Evolutionary conservation across 2,329 filamentous ascomycete genomes (phyloP).

Genomic region (Colletotrichum falcatum): DNA sequence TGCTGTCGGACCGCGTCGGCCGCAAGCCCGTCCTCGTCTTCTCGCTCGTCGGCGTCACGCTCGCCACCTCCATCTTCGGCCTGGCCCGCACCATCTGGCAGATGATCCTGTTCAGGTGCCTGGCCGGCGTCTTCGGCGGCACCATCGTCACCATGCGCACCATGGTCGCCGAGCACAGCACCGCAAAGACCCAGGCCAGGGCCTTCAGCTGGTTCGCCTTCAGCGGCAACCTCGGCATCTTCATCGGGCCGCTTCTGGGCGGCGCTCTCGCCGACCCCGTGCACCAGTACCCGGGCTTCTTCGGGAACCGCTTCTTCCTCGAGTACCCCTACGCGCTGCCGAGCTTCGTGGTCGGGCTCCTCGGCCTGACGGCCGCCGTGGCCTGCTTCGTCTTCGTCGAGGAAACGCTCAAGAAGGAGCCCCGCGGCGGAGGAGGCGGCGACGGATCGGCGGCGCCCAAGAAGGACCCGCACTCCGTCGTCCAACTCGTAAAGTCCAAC

Average conservation of each 20-base stretch:
- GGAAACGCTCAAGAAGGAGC: constrained; percentile 64
- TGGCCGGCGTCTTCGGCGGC: constrained; percentile 80
- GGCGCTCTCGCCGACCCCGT: constrained; percentile 77
- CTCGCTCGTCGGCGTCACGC: constrained; percentile 72
- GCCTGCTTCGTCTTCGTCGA: constrained; percentile 68
- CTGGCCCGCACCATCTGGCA: constrained; percentile 74
- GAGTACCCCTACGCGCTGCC: constrained; percentile 75
- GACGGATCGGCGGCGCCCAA: not conserved
- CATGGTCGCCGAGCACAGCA: constrained; percentile 82
- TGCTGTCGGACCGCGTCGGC: constrained; percentile 71
- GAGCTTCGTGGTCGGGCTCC: constrained; percentile 59
- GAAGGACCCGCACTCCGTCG: constrained; percentile 3
- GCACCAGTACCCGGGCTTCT: constrained; percentile 69
- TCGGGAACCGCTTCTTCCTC: constrained; percentile 69
- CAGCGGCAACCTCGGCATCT: constrained; percentile 78
- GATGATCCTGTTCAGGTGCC: constrained; percentile 79
- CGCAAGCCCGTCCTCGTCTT: constrained; percentile 78
- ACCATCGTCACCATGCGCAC: constrained; percentile 80
- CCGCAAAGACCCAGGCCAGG: constrained; percentile 75
- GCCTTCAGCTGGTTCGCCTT: constrained; percentile 85
- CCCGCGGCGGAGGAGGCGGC: constrained; percentile 5
- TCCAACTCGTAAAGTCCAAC: constrained; percentile 67
- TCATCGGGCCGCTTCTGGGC: constrained; percentile 77
- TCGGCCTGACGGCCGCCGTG: constrained; percentile 63
- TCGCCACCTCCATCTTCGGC: constrained; percentile 75